Evolutionary conservation across 148 eudicot genomes (phyloP), one percentile per base, ranked within the genome.

Genomic region (Beta vulgaris): DNA sequence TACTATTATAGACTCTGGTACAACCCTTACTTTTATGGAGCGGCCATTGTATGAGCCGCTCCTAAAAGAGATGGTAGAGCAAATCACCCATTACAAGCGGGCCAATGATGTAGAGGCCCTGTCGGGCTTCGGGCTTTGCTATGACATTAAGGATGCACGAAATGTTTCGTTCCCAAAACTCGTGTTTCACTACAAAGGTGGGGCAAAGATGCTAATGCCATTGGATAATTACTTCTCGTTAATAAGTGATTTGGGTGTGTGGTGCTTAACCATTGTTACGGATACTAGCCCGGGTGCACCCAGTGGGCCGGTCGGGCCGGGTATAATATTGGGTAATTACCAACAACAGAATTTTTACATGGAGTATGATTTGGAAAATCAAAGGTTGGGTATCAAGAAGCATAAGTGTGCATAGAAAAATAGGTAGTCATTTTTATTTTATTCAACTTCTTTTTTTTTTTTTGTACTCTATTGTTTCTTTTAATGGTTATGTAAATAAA

Each of bases 291-390:
- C 74, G 39, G 61, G 11, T 0, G 51, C 59, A 32, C 80, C 80
- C 0, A 29, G 28, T 8, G 67, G 44, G 19, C 68, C 77, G 1
- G 49, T 23, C 1, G 90, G 96, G 44, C 89, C 93, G 28, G 76
- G 86, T 5, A 81, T 92, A 2, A 89, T 90, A 19, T 12, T 93
- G 68, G 98, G 98, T 35, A 93, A 89, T 77, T 85, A 80, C 49
- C 96, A 89, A 75, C 96, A 91, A 77, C 90, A 85, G 61, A 85
- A 93, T 81, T 81, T 89, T 43, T 86, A 82, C 72, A 32, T 93
- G 57, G 96, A 91, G 86, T 93, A 85, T 70, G 98, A 93, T 68
- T 85, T 93, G 85, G 77, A 80, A 25, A 85, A 82, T 6, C 82
- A 84, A 73, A 87, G 85, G 81, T 78, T 91, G 66, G 98, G 98